phyloP scores from a whole-genome alignment of 495 filamentous ascomycete species.

The Talaromyces stipitatus region DNA sequence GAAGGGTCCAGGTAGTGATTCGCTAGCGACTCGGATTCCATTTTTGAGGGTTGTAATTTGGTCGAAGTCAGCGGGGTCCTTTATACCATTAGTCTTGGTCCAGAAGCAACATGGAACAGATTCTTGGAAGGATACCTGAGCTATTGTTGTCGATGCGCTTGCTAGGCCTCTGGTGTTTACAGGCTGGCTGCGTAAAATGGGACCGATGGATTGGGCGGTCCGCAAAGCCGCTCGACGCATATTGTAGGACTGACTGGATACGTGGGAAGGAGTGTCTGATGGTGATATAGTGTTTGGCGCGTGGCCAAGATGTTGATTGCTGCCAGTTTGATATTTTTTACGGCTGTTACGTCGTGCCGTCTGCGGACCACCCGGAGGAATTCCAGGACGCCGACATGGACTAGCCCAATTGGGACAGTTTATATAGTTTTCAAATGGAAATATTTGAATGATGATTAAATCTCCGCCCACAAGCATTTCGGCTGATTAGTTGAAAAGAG shows the following conservation, averaged over 20 bases:
- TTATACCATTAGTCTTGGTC: constrained; percentile 20
- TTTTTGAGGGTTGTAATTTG: constrained; percentile 85
- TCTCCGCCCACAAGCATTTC: no score
- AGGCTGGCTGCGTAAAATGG: constrained; percentile 30
- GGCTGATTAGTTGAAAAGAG: no score
- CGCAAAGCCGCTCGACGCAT: constrained; percentile 43
- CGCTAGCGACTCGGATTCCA: constrained; percentile 89
- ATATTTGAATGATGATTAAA: no score
- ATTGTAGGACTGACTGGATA: neutral
- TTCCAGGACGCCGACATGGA: neutral
- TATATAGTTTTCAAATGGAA: no score
- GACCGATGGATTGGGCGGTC: constrained; percentile 36
- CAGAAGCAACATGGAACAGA: neutral
- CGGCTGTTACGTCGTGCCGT: neutral
- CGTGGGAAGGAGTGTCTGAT: neutral
- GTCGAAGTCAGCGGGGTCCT: constrained; percentile 86
- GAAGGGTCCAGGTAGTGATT: constrained; percentile 92
- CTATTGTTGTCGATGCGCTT: constrained; percentile 26
- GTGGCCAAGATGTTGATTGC: neutral
- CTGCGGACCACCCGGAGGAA: neutral
- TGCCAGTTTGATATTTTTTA: neutral
- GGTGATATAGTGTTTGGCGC: neutral
- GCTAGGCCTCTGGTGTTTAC: constrained; percentile 34
- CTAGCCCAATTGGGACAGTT: neutral
- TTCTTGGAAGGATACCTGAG: constrained; percentile 27